Evolutionary conservation across 352 stramenopile genomes (phyloP), one percentile per base, ranked within the genome.

Genomic region (Plasmopara muralis): DNA sequence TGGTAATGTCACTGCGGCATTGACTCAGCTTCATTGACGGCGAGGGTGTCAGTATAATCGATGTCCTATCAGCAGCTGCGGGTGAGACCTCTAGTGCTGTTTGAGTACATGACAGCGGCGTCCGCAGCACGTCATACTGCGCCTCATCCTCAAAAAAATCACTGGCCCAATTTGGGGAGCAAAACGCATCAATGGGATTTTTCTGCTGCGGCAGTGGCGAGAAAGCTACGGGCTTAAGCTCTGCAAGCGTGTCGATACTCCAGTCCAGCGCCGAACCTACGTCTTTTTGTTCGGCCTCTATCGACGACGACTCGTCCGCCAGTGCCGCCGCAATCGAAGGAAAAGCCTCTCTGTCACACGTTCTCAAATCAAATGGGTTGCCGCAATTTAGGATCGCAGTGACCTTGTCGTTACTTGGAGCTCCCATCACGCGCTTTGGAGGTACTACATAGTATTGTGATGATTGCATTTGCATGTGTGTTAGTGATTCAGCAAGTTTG

Each of bases 221-320:
- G 50, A 84, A 81, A 15, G 20, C 35, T 28, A 67, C 53, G n/a
- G 74, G 73, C 44, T 76, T 66, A 14, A 85, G 64, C 64, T 80
- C 75, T 6, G 77, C 77, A 35, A 85, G 72, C 31, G 68, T 77
- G 50, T 85, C 77, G 48, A 87, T 85, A 58, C 74, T 87, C 77
- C 77, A 87, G 62, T 83, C 50, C 31, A 80, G 42, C 33, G 51
- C 56, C 52, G 56, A 66, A 16, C 16, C 25, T 20, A 44, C 29
- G 43, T 29, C 45, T 15, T 56, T 37, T 6, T 50, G 25, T 1
- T 42, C 47, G 0, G 44, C 45, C 15, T 53, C 47, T 3, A 50
- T 5, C 13, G 20, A 8, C 16, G 53, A 37, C 34, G 44, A 39
- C 5, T 53, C 44, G 16, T 63, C 14, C 4, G 60, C 68, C 61